These are phyloP conservation scores for Brettanomyces custersianus DNA, from an alignment of 805 yeast genomes.

Conservation along the genomic window DNA sequence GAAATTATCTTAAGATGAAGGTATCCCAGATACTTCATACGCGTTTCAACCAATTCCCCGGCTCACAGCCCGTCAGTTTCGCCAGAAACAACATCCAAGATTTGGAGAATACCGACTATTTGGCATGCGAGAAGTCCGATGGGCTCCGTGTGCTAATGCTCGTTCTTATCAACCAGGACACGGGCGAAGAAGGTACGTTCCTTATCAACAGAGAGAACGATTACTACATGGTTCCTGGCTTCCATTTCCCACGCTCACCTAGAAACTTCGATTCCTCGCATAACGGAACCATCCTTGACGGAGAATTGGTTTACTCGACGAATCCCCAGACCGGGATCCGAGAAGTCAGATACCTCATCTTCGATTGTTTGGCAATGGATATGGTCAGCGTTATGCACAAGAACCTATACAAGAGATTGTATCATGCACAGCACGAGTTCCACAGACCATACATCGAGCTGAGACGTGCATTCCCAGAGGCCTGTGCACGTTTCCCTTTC, in stretches of 20 bases:
- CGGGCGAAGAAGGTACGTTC: conserved; percentile 81
- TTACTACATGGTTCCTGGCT: conserved; percentile 68
- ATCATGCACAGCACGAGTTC: conserved; percentile 73
- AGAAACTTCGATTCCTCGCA: conserved; percentile 52
- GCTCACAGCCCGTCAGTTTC: conserved; percentile 93
- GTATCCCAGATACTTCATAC: conserved; percentile 56
- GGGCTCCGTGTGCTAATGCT: conserved; percentile 81
- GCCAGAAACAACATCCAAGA: conserved; percentile 65
- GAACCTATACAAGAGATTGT: conserved; percentile 72
- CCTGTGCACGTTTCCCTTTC: conserved; percentile 72
- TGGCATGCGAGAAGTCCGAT: conserved; percentile 93
- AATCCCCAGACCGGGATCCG: conserved; percentile 45
- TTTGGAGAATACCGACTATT: conserved; percentile 65
- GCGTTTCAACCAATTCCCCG: conserved; percentile 60
- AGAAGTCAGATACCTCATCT: conserved; percentile 74
- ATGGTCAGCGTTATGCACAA: conserved; percentile 63
- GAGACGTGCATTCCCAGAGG: conserved; percentile 62
- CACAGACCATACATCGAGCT: conserved; percentile 74
- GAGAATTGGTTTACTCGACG: conserved; percentile 77
- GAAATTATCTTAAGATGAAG: conserved; percentile 55
- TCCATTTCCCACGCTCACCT: conserved; percentile 65
- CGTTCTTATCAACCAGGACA: conserved; percentile 48
- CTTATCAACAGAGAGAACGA: conserved; percentile 85
- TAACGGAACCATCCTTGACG: conserved; percentile 86
- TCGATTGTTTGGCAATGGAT: conserved; percentile 84